phyloP scores from a whole-genome alignment of 164 flowering plant genomes.

The Magnolia kwangsiensis region DNA sequence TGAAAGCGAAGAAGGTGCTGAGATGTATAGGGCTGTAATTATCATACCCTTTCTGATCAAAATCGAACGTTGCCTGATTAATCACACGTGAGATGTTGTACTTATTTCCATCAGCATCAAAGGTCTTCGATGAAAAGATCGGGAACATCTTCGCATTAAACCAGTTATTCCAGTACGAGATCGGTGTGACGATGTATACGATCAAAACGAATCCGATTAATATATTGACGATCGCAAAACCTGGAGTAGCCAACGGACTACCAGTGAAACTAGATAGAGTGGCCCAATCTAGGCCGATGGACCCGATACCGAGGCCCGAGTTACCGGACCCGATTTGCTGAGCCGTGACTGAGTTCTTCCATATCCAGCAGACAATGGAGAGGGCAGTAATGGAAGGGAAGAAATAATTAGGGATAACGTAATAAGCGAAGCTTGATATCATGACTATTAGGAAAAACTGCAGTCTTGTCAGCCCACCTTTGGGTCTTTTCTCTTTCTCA shows the following conservation, averaged over 20 bases:
- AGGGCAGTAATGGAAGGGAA: conserved; percentile 49
- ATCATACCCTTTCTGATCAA: conserved; percentile 36
- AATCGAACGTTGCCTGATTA: conserved; percentile 20
- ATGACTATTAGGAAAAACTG: conserved; percentile 56
- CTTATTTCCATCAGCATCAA: conserved; percentile 25
- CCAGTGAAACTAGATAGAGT: conserved; percentile 42
- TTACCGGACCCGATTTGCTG: conserved; percentile 59
- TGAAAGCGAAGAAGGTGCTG: conserved; percentile 39
- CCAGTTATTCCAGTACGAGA: conserved; percentile 49
- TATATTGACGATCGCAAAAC: conserved; percentile 42
- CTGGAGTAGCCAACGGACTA: conserved; percentile 54
- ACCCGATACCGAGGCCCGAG: conserved; percentile 54
- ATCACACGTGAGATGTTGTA: conserved; percentile 42
- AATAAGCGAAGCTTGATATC: conserved; percentile 44
- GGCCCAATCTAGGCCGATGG: conserved; percentile 56
- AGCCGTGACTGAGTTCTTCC: conserved; percentile 31
- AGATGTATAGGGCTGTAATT: conserved; percentile 45
- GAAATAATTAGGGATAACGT: conserved; percentile 28
- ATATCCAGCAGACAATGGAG: conserved; percentile 59
- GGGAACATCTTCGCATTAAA: conserved; percentile 55
- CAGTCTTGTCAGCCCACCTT: conserved; percentile 49
- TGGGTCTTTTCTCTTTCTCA: conserved; percentile 43
- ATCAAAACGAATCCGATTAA: conserved; percentile 34
- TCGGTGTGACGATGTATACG: conserved; percentile 38
- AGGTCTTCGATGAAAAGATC: conserved; percentile 41